phyloP scores from a whole-genome alignment of 805 yeast genomes.

The Grigorovia humatica region DNA sequence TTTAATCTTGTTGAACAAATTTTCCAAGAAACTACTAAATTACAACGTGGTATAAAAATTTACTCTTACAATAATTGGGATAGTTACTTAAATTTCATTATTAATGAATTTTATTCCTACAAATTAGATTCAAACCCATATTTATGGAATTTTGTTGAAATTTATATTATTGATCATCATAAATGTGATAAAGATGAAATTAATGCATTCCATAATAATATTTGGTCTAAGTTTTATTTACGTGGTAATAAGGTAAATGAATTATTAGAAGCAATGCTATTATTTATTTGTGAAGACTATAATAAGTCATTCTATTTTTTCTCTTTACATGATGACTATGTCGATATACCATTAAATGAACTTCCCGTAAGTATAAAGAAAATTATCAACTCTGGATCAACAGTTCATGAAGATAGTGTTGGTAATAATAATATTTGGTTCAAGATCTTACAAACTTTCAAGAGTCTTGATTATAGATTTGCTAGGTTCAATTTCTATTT shows the following conservation, averaged over 20 bases:
- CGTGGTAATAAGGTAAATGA: conserved; percentile 17
- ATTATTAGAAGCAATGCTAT: conserved; percentile 19
- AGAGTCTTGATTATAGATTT: conserved; percentile 8
- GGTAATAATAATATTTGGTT: conserved; percentile 13
- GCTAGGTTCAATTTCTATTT: conserved; percentile 20
- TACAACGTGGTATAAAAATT: conserved; percentile 18
- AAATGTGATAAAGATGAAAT: conserved; percentile 2
- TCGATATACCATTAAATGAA: conserved; percentile 5
- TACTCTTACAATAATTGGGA: conserved; percentile 18
- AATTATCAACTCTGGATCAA: conserved; percentile 3
- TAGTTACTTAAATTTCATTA: conserved; percentile 10
- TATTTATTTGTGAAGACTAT: conserved; percentile 18
- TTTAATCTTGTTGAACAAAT: conserved; percentile 12
- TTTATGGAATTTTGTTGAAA: conserved; percentile 13
- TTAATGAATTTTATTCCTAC: conserved; percentile 9
- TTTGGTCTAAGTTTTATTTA: conserved; percentile 15
- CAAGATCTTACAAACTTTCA: conserved; percentile 14
- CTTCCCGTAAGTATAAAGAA: conserved; percentile 16
- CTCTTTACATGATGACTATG: conserved; percentile 18
- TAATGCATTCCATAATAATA: conserved; percentile 8
- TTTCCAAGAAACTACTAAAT: conserved; percentile 15
- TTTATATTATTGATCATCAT: conserved; percentile 8
- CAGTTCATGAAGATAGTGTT: not conserved
- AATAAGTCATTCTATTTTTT: conserved; percentile 21
- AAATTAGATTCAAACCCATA: conserved; percentile 11